phyloP scores from a whole-genome alignment of 2,329 filamentous ascomycete species.

The Aspergillus proliferans region DNA sequence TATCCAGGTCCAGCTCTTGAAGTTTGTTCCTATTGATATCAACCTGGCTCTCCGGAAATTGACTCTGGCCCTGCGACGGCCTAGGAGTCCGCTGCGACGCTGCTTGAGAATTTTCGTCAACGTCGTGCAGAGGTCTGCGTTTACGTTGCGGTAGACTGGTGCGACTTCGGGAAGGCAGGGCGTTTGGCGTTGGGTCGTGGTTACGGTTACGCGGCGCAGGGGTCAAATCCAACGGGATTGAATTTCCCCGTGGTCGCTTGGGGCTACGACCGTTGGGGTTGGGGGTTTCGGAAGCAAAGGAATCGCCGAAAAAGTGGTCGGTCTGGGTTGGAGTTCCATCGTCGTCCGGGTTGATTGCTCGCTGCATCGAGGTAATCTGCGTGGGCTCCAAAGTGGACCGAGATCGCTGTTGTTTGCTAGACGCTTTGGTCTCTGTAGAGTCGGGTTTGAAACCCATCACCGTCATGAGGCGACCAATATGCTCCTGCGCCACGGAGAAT shows the following conservation, averaged over 20 bases:
- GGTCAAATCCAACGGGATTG: slow-evolving; percentile 10
- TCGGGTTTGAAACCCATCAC: slow-evolving; percentile 32
- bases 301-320: slow-evolving; percentile 9
- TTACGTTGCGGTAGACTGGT: slow-evolving; percentile 3
- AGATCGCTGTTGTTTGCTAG: slow-evolving; percentile 13
- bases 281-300: slow-evolving; percentile 17
- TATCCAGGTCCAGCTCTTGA: slow-evolving; percentile 25
- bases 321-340: slow-evolving; percentile 12
- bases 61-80: slow-evolving; percentile 8
- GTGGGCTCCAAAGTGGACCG: slow-evolving; percentile 10
- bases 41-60: slow-evolving; percentile 7
- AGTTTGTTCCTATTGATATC: slow-evolving; percentile 17
- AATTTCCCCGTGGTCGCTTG: slow-evolving; percentile 22
- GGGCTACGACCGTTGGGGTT: slow-evolving; percentile 16
- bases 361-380: slow-evolving; percentile 5
- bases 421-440: slow-evolving; percentile 7
- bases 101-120: slow-evolving; percentile 21
- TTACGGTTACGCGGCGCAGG: slow-evolving; percentile 6
- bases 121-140: slow-evolving; percentile 19
- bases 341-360: slow-evolving; percentile 12
- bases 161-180: slow-evolving; percentile 2
- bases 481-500: slow-evolving; percentile 35
- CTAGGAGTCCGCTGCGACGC: slow-evolving; percentile 13
- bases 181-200: slow-evolving; percentile 5
- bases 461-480: slow-evolving; percentile 32